Conservation (phyloP, 2,329 filamentous ascomycete species). For the Cladophialophora bantiana region DNA sequence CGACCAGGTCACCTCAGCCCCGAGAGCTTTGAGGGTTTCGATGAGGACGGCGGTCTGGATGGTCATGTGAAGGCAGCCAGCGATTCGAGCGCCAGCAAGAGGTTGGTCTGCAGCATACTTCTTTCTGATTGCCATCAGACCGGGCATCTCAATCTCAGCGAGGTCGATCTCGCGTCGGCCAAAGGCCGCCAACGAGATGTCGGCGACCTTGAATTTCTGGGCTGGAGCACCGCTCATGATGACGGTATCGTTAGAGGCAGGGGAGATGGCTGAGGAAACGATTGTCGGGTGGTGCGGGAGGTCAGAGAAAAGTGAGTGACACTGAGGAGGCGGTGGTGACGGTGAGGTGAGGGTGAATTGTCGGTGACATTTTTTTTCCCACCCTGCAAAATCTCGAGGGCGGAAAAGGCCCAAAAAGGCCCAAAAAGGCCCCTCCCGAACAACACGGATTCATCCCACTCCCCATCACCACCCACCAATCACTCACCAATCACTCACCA, state of each 20-base stretch:
- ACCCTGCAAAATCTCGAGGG: background rate
- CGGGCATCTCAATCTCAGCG: slow-evolving; percentile 95
- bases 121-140: slow-evolving; percentile 90
- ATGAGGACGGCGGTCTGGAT: slow-evolving; percentile 99
- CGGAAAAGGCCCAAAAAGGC: slow-evolving; percentile 19
- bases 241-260: slow-evolving; percentile 12
- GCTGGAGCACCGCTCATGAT: slow-evolving; percentile 74
- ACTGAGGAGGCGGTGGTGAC: background rate
- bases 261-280: background rate
- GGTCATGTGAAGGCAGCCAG: slow-evolving; percentile 99
- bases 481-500: slow-evolving; percentile 4
- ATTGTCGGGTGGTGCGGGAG: slow-evolving; percentile 4
- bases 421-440: slow-evolving; percentile 20
- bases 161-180: slow-evolving; percentile 99
- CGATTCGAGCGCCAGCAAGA: slow-evolving; percentile 91
- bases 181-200: slow-evolving; percentile 96
- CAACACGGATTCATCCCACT: slow-evolving; percentile 12
- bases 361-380: slow-evolving; percentile 25
- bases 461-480: slow-evolving; percentile 7
- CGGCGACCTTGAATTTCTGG: slow-evolving; percentile 96
- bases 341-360: slow-evolving; percentile 4
- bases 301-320: slow-evolving; percentile 6
- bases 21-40: slow-evolving; percentile 92
- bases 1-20: slow-evolving; percentile 98
- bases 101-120: slow-evolving; percentile 96